Percentiles rank a stretch among this genome's conserved stretches.
These are phyloP conservation scores for Corchorus capsularis DNA, from an alignment of 345 rosid genomes.

Conservation along the genomic window DNA sequence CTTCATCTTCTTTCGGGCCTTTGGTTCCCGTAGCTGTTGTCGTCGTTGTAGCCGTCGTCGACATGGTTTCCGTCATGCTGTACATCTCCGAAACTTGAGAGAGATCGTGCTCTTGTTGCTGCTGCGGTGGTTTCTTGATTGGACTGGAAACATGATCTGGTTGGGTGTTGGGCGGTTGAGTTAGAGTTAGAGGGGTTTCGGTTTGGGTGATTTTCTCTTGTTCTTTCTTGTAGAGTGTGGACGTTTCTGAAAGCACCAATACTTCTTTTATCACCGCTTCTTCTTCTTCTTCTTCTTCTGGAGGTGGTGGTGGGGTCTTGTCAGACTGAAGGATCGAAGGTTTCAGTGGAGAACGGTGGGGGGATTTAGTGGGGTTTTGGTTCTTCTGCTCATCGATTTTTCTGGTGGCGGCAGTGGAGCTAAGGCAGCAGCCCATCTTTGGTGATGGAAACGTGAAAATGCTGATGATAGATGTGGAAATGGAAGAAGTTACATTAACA, in stretches of 20 bases:
- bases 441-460: background rate
- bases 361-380: background rate
- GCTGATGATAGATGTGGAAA: background rate
- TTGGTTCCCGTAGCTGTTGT: constrained; percentile 43
- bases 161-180: constrained; percentile 20
- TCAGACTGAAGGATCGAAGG: background rate
- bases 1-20: constrained; percentile 54
- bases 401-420: background rate
- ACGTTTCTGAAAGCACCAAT: constrained; percentile 55
- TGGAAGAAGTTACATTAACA: background rate
- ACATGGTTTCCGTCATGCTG: constrained; percentile 49
- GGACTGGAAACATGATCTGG: constrained; percentile 21
- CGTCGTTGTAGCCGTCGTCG: constrained; percentile 34
- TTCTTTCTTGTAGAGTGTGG: constrained; percentile 24
- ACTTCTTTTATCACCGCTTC: constrained; percentile 68
- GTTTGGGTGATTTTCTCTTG: constrained; percentile 13
- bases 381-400: background rate
- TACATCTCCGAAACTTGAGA: constrained; percentile 56
- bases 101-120: constrained; percentile 32
- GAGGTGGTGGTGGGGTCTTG: constrained; percentile 17
- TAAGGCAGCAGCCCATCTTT: constrained; percentile 10
- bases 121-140: constrained; percentile 19
- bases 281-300: constrained; percentile 71
- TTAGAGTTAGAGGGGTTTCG: constrained; percentile 14
- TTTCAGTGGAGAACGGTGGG: background rate